Evolutionary conservation across 1,139 yeast species (phyloP), one percentile per base, ranked within the genome.

Genomic region (Geotrichum restrictum): DNA sequence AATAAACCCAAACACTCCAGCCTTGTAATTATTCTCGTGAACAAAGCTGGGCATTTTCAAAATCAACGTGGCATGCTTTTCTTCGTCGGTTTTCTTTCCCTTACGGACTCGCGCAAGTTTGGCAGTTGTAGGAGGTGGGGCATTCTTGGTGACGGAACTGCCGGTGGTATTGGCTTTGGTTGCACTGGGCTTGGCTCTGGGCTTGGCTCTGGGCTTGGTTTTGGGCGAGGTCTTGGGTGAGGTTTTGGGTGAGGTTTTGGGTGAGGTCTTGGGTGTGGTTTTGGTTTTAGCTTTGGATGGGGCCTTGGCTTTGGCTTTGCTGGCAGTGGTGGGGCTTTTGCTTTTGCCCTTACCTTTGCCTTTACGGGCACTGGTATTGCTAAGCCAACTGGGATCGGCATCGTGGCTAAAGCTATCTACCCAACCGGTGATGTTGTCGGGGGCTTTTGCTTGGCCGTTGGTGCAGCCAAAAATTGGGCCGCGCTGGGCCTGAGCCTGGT

Each of bases 1-100:
- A 2, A 36, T 37, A 37, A 45, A 45, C 5, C 49, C 49, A 38
- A 45, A 45, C n/a, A 14, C 11, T 11, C 49, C 49, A 11, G 38
- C 49, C 6, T 14, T 32, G 11, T 21, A 41, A 27, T 45, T n/a
- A 8, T 22, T 13, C 7, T 14, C 43, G 13, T n/a, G 14, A 11
- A 29, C 47, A 45, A 45, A 45, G 7, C 11, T 40, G 13, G 48
- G 40, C 14, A 16, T 13, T 3, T 14, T 18, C 22, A 45, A 3
- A 8, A 10, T 22, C n/a, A 45, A 33, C 4, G 48, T 45, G 21
- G n/a, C 48, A 27, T 32, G 32, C 34, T 45, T 45, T 24, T 24
- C 19, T 33, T 33, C 13, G 48, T 34, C 22, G 16, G 41, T 45
- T 34, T 13, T 16, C 37, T n/a, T 33, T 21, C 33, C 41, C 21